Evolutionary conservation across 352 stramenopile species (phyloP), one percentile per base, ranked within the genome.

Genomic region (Phytopythium vexans): DNA sequence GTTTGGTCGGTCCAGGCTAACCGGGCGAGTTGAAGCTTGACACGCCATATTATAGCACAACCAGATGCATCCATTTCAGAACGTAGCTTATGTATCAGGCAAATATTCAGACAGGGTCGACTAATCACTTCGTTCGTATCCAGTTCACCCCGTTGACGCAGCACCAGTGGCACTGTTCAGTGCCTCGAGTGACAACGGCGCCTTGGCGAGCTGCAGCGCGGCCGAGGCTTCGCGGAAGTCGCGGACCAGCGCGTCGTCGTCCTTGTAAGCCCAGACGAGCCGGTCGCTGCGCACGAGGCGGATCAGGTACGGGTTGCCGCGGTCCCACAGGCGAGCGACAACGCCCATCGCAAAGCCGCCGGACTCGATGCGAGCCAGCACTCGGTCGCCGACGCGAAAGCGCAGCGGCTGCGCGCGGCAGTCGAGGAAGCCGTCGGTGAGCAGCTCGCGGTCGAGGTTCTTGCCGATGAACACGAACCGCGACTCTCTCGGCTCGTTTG

Each of bases 401-500:
- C 69, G 69, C 15, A 82, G 58, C 16, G 64, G 36, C 1, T 45
- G 50, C 0, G 71, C 68, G 56, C 63, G 65, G 46, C 70, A 86
- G 33, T 59, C 60, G 9, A 74, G 51, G 48, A 94, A 75, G 4
- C 62, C 70, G 8, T 68, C 58, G 0, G 64, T 72, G 43, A 95
- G 72, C 27, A 72, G 60, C 39, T 76, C 54, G 21, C 74, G 76
- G 59, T 94, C 82, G 39, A 95, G 80, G 47, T 89, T 77, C 56
- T 91, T 88, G 40, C 95, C 95, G 73, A 98, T 98, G 64, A 98
- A 98, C 37, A 98, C 95, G 68, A 98, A 96, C 38, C 96, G 94
- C 52, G 92, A 96, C 47, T 93, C 59, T 32, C 88, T 72, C 6
- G 47, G 64, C 62, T 97, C 93, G 11, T 62, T 76, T n/a, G 74